These are phyloP conservation scores for Acephala macrosclerotiorum DNA, from an alignment of 2,329 filamentous ascomycete genomes.

Conservation along the genomic window DNA sequence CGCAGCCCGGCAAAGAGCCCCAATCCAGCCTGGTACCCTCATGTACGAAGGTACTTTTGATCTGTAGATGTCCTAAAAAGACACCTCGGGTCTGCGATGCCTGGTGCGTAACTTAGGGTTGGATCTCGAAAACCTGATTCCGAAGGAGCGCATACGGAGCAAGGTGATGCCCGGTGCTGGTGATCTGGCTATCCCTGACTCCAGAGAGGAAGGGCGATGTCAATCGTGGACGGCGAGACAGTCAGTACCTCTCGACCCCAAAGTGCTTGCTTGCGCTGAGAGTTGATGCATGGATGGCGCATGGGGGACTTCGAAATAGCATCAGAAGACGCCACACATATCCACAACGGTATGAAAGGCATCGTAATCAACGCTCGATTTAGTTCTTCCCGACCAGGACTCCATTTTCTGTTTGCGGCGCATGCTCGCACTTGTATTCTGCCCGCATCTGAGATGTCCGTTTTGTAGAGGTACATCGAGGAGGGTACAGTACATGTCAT, in stretches of 20 bases:
- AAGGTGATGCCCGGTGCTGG: neutral
- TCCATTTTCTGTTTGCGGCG: neutral
- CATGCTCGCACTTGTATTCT: slow-evolving; percentile 10
- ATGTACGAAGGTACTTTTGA: slow-evolving; percentile 4
- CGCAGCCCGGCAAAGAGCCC: slow-evolving; percentile 6
- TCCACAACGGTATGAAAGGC: slow-evolving; percentile 12
- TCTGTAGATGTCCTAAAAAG: neutral
- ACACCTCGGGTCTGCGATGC: neutral
- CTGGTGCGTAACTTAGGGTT: neutral
- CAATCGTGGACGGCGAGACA: neutral
- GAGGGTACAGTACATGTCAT: slow-evolving; percentile 10
- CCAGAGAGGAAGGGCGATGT: slow-evolving; percentile 5
- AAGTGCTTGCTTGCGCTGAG: neutral
- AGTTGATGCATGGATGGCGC: neutral
- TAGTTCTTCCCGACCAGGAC: slow-evolving; percentile 1
- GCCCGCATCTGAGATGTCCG: slow-evolving; percentile 6
- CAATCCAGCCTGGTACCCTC: neutral
- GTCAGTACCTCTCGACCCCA: neutral
- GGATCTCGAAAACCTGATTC: neutral
- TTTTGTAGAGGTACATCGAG: slow-evolving; percentile 20
- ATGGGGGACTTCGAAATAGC: slow-evolving; percentile 16
- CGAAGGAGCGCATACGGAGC: neutral
- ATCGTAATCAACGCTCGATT: slow-evolving; percentile 16
- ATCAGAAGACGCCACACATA: slow-evolving; percentile 21
- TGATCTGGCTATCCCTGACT: neutral